Conservation (phyloP, 306 rosid genomes). For the Casuarina cunninghamiana region DNA sequence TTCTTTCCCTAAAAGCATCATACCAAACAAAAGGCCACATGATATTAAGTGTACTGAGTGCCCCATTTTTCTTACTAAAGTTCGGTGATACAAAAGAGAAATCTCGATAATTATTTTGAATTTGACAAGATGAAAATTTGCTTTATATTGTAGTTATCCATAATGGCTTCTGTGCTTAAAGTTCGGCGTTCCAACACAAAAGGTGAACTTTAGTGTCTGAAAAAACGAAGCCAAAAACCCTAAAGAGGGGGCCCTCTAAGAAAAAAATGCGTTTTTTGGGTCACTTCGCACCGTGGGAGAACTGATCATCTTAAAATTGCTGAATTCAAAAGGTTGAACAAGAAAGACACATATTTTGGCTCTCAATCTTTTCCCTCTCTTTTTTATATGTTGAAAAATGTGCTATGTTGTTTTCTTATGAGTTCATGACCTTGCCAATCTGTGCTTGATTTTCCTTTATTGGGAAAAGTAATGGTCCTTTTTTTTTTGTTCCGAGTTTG, state of each 20-base stretch:
- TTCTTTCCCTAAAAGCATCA: not conserved
- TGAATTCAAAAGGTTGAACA: not conserved
- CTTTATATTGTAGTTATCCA: not conserved
- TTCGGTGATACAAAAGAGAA: not conserved
- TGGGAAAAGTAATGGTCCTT: too few species aligned
- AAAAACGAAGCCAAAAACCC: not conserved
- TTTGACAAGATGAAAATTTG: too few species aligned
- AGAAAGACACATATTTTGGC: not conserved
- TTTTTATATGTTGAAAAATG: not conserved
- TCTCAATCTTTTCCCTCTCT: not conserved
- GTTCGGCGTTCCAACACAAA: not conserved
- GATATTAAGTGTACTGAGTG: too few species aligned
- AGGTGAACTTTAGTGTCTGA: not conserved
- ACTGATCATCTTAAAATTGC: not conserved
- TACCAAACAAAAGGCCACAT: not conserved
- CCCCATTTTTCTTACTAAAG: not conserved
- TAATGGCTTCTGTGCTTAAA: not conserved
- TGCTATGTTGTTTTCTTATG: not conserved
- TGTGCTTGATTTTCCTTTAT: too few species aligned
- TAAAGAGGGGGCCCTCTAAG: not conserved
- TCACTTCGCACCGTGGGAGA: not conserved
- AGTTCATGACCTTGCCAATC: too few species aligned
- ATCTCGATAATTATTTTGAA: too few species aligned
- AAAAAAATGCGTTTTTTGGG: not conserved
- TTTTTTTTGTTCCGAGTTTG: too few species aligned